Percentiles rank a stretch among this genome's conserved stretches.
Evolutionary conservation across 352 stramenopile genomes (phyloP).

Genomic region (Thraustochytrium sp.): DNA sequence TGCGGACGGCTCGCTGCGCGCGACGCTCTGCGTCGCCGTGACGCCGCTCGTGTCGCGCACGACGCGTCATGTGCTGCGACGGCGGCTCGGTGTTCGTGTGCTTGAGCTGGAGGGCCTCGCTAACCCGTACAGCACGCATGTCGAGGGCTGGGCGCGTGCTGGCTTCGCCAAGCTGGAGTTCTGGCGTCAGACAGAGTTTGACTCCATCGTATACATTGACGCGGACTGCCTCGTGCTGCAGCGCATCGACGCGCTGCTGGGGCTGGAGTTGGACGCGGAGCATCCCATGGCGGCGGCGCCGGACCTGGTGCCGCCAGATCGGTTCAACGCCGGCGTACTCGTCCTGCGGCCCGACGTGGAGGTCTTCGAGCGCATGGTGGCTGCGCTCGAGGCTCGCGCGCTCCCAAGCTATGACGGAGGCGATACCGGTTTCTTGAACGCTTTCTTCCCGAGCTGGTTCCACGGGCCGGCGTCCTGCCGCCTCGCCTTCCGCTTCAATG

Average conservation of each 20-base stretch:
- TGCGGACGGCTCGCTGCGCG: neutral
- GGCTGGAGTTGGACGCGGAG: neutral
- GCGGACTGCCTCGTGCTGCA: neutral
- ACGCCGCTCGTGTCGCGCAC: neutral
- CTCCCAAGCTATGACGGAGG: neutral
- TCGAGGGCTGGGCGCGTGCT: neutral
- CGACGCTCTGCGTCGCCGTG: neutral
- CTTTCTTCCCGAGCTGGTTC: conserved; percentile 13
- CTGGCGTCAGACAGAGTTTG: neutral
- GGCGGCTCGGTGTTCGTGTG: neutral
- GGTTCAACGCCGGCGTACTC: conserved; percentile 46
- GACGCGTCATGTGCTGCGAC: neutral
- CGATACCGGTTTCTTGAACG: conserved; percentile 21
- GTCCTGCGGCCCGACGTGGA: conserved; percentile 50
- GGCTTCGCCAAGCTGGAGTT: neutral
- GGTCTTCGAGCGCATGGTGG: neutral
- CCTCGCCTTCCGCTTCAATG: neutral
- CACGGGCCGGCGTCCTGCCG: neutral
- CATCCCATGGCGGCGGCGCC: neutral
- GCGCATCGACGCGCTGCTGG: neutral
- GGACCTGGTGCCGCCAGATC: conserved; percentile 24
- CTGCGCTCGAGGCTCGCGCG: neutral
- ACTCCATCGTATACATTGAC: conserved; percentile 28
- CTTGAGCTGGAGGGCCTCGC: neutral
- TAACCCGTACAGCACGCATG: neutral